Evolutionary conservation across 768 basidiomycete genomes (phyloP), one percentile per base, ranked within the genome.

Genomic region (Trametes sanguinea): DNA sequence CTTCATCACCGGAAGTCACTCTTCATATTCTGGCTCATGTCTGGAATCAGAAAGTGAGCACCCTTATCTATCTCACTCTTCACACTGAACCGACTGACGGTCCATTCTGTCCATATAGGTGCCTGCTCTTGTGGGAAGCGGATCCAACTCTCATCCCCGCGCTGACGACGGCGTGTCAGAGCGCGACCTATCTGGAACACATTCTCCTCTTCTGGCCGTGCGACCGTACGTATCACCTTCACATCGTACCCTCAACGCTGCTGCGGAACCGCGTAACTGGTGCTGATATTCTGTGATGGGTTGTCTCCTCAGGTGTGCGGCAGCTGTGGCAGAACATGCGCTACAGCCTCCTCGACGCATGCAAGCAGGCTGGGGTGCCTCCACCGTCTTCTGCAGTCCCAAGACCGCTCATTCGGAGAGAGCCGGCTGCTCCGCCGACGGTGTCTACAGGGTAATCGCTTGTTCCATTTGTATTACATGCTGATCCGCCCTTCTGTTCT

Each of bases 1-100:
- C 48, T 54, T 30, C 54, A 64, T 45, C 59, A 64, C 30, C 63
- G 63, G 50, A 64, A 64, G 51, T 60, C 58, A n/a, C 43, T 64
- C 50, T 45, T 60, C 48, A 52, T 64, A 39, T 64, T 46, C 37
- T 64, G 58, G 58, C 53, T 29, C 54, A 47, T 64, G 35, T 44
- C 63, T 33, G 59, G 50, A 8, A 52, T 64, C 45, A 54, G 46
- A 29, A 64, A 52, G 63, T 64, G 57, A 40, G 47, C 37, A 22
- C 52, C 3, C 30, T 47, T 32, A 10, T 39, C 17, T 6, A 4
- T 9, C 40, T 8, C 29, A 11, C 16, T 32, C 11, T 13, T 9
- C 46, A 27, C 29, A 11, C 14, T 39, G 6, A 22, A 5, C 10
- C 30, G 14, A 32, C 46, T 33, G 30, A 32, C 30, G 11, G 11